Percentiles rank a stretch among this genome's conserved stretches.
These are phyloP conservation scores for Penicillium simplicissimum DNA, from an alignment of 495 filamentous ascomycete genomes.

Conservation along the genomic window DNA sequence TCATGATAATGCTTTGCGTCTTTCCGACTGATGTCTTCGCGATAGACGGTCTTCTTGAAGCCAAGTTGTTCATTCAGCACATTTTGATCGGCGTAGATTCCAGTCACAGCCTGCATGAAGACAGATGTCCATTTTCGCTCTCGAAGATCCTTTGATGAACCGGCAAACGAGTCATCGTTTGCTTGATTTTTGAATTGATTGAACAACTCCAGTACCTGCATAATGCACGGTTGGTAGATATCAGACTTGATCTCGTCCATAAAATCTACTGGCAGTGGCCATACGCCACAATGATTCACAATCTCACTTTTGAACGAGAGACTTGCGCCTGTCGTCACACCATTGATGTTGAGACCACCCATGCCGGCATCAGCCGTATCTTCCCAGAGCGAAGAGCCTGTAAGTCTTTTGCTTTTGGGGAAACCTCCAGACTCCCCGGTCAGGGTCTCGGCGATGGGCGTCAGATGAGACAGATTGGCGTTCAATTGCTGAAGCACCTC, in stretches of 20 bases:
- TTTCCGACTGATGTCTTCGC: constrained; percentile 28
- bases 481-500: constrained; percentile 16
- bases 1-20: constrained; percentile 32
- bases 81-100: constrained; percentile 38
- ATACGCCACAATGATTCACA: constrained; percentile 42
- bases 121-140: constrained; percentile 37
- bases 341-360: constrained; percentile 42
- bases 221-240: constrained; percentile 45
- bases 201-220: constrained; percentile 41
- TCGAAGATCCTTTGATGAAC: constrained; percentile 4
- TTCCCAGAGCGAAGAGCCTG: constrained; percentile 6
- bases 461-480: constrained; percentile 30
- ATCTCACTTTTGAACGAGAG: constrained; percentile 42
- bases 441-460: constrained; percentile 35
- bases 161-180: constrained; percentile 10
- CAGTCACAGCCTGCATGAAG: constrained; percentile 43
- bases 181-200: constrained; percentile 35
- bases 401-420: constrained; percentile 9
- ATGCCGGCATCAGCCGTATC: constrained; percentile 15
- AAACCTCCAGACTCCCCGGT: constrained; percentile 40
- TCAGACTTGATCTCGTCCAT: constrained; percentile 36
- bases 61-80: constrained; percentile 38
- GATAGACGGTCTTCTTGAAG: constrained; percentile 32
- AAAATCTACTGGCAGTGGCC: constrained; percentile 42
- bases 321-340: constrained; percentile 36